Evolutionary conservation across 495 filamentous ascomycete species (phyloP).

Genomic region (Neurospora terricola): DNA sequence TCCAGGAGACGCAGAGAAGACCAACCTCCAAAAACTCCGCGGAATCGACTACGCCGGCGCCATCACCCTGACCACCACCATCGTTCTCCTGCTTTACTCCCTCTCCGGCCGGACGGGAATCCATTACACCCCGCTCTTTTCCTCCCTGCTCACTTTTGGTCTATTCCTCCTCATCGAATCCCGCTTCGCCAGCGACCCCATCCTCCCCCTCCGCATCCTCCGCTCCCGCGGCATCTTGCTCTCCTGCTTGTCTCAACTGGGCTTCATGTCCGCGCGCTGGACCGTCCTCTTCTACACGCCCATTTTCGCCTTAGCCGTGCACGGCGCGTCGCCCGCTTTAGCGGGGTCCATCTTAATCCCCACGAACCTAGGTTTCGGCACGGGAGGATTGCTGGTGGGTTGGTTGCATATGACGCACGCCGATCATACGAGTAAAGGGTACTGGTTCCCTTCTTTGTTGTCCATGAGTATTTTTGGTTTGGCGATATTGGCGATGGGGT

Average conservation of each 20-base stretch:
- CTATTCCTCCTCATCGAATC: conserved; percentile 54
- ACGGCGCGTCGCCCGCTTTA: conserved; percentile 50
- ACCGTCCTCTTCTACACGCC: conserved; percentile 68
- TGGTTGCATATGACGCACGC: conserved; percentile 57
- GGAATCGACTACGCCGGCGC: conserved; percentile 62
- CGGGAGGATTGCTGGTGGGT: conserved; percentile 59
- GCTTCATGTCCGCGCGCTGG: conserved; percentile 70
- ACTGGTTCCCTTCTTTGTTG: conserved; percentile 49
- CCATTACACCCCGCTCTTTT: conserved; percentile 42
- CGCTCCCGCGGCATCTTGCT: conserved; percentile 53
- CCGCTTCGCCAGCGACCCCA: conserved; percentile 47
- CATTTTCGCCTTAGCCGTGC: conserved; percentile 61
- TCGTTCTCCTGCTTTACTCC: conserved; percentile 56
- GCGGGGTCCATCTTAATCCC: conserved; percentile 66
- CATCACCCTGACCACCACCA: conserved; percentile 42
- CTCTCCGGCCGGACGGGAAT: conserved; percentile 45
- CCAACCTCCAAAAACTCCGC: conserved; percentile 40
- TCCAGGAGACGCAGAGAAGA: conserved; percentile 4
- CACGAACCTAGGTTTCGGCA: conserved; percentile 64
- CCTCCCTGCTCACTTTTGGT: conserved; percentile 42
- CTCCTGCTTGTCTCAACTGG: conserved; percentile 56
- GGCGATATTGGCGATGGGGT: conserved; percentile 38
- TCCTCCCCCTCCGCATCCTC: conserved; percentile 59
- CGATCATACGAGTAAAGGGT: conserved; percentile 26
- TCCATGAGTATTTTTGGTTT: conserved; percentile 45